phyloP scores from a whole-genome alignment of 345 rosid genomes.

The Populus euphratica region DNA sequence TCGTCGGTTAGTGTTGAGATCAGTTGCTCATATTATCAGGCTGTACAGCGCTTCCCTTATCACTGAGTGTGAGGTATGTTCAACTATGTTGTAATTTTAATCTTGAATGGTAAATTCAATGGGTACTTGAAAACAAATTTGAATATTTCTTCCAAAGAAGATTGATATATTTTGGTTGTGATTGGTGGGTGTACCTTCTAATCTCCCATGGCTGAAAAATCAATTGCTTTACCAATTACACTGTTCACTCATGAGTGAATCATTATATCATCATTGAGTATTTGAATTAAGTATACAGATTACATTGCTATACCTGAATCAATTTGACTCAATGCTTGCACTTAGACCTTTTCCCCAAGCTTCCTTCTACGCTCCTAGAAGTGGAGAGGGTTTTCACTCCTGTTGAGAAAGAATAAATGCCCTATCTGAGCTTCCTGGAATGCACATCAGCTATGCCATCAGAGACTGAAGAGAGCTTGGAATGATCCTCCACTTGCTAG shows the following conservation, averaged over 20 bases:
- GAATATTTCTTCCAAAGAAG: background rate
- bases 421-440: no score
- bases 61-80: constrained; percentile 87
- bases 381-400: no score
- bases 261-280: background rate
- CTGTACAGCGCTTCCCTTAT: constrained; percentile 85
- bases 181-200: background rate
- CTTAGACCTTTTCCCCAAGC: no score
- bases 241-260: background rate
- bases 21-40: constrained; percentile 91
- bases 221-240: background rate
- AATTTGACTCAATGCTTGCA: no score
- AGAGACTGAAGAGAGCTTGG: no score
- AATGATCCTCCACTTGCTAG: no score
- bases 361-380: no score
- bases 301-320: no score
- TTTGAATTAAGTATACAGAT: background rate
- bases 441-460: no score
- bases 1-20: constrained; percentile 93
- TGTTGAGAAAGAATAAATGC: no score
- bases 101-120: background rate
- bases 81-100: constrained; percentile 9
- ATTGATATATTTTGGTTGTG: background rate
- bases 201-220: background rate
- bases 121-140: background rate